Percentiles rank a stretch among this genome's conserved stretches.
phyloP scores from a whole-genome alignment of 306 rosid genomes.

The Medicago arabica region DNA sequence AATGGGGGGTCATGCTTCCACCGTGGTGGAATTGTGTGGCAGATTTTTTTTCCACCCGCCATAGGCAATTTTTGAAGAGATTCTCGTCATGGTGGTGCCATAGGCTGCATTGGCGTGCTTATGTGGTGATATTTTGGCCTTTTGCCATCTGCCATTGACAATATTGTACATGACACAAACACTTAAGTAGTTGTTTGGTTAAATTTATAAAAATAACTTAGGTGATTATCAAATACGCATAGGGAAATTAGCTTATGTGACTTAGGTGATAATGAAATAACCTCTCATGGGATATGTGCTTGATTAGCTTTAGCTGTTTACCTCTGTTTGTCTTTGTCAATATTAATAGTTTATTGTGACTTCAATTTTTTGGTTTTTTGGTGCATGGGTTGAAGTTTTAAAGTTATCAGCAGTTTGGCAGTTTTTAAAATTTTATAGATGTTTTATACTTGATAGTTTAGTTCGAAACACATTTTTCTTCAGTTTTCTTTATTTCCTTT shows the following conservation, averaged over 20 bases:
- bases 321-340: background rate
- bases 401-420: constrained; percentile 12
- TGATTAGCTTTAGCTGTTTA: background rate
- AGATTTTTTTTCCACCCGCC: background rate
- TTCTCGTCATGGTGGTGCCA: background rate
- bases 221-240: background rate
- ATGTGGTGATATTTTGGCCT: background rate
- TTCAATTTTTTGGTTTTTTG: constrained; percentile 3
- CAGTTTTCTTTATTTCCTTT: constrained; percentile 5
- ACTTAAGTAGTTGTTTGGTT: background rate
- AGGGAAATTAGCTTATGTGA: background rate
- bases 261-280: background rate
- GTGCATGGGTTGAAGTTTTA: background rate
- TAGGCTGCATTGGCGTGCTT: background rate
- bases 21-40: background rate
- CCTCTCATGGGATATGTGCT: background rate
- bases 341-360: background rate
- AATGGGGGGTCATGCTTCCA: background rate
- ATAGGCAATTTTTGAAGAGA: background rate
- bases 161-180: background rate
- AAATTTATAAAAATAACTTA: background rate
- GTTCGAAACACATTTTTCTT: background rate
- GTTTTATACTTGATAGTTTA: constrained; percentile 3
- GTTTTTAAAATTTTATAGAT: background rate
- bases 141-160: background rate